Evolutionary conservation across 176 grass and related monocot genomes (phyloP).

Genomic region (Secale cereale): DNA sequence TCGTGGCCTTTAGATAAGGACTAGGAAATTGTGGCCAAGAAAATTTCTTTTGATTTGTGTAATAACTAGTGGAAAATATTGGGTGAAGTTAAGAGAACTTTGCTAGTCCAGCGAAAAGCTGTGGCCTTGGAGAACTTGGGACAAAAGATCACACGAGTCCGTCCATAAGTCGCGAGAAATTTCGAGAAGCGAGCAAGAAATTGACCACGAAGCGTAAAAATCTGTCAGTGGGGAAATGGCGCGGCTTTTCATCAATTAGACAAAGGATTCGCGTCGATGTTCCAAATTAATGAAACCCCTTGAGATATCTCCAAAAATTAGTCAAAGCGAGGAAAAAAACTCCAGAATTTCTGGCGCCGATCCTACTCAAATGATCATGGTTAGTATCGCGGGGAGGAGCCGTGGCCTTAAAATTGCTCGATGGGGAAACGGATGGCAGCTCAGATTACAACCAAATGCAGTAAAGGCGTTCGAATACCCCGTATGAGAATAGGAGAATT

Average conservation of each 20-base stretch:
- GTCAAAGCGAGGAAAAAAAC: background rate
- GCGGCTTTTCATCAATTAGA: background rate
- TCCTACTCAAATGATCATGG: background rate
- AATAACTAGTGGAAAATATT: background rate
- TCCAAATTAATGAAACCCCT: background rate
- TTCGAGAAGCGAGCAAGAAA: background rate
- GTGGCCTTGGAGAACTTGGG: conserved; percentile 1
- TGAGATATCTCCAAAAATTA: background rate
- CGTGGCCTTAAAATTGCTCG: background rate
- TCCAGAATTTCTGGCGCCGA: background rate
- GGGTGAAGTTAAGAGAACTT: background rate
- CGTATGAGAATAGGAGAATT: background rate
- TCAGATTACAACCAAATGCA: background rate
- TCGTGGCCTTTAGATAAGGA: background rate
- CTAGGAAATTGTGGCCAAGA: background rate
- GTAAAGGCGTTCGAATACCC: background rate
- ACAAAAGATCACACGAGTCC: background rate
- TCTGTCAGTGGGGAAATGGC: background rate
- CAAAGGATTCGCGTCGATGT: background rate
- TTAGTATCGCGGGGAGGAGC: background rate
- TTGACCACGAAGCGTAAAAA: background rate
- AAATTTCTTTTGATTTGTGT: background rate
- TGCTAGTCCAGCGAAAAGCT: background rate
- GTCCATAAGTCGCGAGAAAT: background rate
- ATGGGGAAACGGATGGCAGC: background rate